These are phyloP conservation scores for Colletotrichum endophyticum DNA, from an alignment of 2,329 filamentous ascomycete genomes.

Conservation along the genomic window DNA sequence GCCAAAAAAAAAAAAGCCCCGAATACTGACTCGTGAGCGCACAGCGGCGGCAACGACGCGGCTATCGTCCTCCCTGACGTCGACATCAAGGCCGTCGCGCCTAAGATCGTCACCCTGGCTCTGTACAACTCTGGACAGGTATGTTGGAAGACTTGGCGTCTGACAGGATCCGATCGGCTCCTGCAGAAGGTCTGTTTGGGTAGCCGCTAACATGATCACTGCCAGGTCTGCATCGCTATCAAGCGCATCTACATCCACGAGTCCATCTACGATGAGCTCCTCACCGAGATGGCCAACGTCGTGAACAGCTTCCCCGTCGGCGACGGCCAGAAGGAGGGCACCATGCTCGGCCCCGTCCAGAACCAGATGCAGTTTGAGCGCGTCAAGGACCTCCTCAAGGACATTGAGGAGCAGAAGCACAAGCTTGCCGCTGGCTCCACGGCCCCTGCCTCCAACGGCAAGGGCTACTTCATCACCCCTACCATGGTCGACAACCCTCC, in stretches of 20 bases:
- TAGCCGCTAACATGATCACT: background rate
- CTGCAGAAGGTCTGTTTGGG: background rate
- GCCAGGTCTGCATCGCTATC: slow-evolving; percentile 56
- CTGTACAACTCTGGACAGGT: slow-evolving; percentile 61
- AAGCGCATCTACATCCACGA: slow-evolving; percentile 62
- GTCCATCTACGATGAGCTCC: slow-evolving; percentile 47
- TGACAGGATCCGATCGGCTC: background rate
- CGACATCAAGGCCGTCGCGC: slow-evolving; percentile 44
- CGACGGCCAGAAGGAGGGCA: slow-evolving; percentile 15
- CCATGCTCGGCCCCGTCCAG: slow-evolving; percentile 61
- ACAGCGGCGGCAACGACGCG: slow-evolving; percentile 61
- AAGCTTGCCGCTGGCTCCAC: slow-evolving; percentile 27
- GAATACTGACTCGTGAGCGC: background rate
- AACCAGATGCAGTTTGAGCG: slow-evolving; percentile 68
- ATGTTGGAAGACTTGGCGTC: slow-evolving; percentile 5
- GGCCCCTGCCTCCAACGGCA: slow-evolving; percentile 32
- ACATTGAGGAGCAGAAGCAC: slow-evolving; percentile 19
- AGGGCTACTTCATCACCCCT: slow-evolving; percentile 62
- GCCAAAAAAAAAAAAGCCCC: background rate
- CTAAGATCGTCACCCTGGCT: slow-evolving; percentile 50
- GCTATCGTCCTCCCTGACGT: slow-evolving; percentile 65
- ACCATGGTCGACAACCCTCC: slow-evolving; percentile 67
- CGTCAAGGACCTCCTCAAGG: slow-evolving; percentile 20
- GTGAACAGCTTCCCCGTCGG: slow-evolving; percentile 16
- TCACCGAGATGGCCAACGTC: slow-evolving; percentile 17